These are phyloP conservation scores for Geranium brycei DNA, from an alignment of 345 rosid genomes.

Conservation along the genomic window DNA sequence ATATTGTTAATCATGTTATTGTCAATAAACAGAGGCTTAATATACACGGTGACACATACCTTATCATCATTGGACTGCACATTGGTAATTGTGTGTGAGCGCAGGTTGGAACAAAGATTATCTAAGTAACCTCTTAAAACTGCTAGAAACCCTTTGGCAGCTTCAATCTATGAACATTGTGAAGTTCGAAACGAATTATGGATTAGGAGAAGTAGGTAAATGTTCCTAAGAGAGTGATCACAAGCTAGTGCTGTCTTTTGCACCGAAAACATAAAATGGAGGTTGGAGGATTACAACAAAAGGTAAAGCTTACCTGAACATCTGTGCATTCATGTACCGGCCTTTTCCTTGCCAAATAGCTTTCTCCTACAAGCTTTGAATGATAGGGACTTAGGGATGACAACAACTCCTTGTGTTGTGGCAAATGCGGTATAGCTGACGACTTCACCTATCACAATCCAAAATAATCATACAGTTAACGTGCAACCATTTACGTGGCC, in stretches of 20 bases:
- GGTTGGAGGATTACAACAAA: background rate
- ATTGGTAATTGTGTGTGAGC: slow-evolving; percentile 90
- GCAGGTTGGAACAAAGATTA: slow-evolving; percentile 79
- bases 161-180: slow-evolving; percentile 41
- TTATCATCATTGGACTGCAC: slow-evolving; percentile 94
- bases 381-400: slow-evolving; percentile 60
- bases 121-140: slow-evolving; percentile 66
- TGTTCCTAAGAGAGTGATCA: too few species aligned
- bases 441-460: slow-evolving; percentile 48
- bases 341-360: slow-evolving; percentile 74
- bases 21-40: background rate
- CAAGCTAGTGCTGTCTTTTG: too few species aligned
- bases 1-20: background rate
- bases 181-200: too few species aligned
- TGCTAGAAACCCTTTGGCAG: slow-evolving; percentile 65
- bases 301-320: slow-evolving; percentile 47
- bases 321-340: slow-evolving; percentile 79
- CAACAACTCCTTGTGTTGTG: slow-evolving; percentile 59
- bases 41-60: slow-evolving; percentile 22
- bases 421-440: slow-evolving; percentile 64
- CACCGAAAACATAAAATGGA: too few species aligned
- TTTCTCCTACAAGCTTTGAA: slow-evolving; percentile 85
- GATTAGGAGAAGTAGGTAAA: background rate
- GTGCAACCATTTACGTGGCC: background rate
- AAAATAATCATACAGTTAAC: slow-evolving; percentile 4